Evolutionary conservation across 257 asterid genomes (phyloP).

Genomic region (Penstemon newberryi): DNA sequence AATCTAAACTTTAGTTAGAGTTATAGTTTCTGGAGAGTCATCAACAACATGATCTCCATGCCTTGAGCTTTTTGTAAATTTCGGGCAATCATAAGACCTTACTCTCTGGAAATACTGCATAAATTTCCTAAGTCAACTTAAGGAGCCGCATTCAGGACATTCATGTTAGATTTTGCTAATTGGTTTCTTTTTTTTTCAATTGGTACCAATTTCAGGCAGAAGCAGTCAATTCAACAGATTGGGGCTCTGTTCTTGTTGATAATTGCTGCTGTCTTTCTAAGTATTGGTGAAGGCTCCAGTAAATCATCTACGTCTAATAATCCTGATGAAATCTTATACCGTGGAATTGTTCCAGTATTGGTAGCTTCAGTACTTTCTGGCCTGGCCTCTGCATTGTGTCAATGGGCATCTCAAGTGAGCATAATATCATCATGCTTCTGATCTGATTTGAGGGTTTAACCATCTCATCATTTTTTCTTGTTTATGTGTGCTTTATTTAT

Average conservation of each 20-base stretch:
- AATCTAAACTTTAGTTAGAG: neutral
- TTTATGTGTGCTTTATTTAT: constrained; percentile 14
- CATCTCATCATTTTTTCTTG: constrained; percentile 23
- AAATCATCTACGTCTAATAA: constrained; percentile 56
- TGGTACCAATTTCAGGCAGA: constrained; percentile 56
- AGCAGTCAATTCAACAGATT: constrained; percentile 83
- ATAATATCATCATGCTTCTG: constrained; percentile 22
- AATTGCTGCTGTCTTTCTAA: constrained; percentile 82
- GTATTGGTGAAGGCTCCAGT: constrained; percentile 93
- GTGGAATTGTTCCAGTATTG: constrained; percentile 82
- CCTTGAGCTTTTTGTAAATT: constrained; percentile 11
- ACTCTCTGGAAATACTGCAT: constrained; percentile 11
- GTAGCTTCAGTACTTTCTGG: constrained; percentile 97
- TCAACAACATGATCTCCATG: constrained; percentile 6
- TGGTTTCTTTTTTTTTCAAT: constrained; percentile 17
- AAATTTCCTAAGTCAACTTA: neutral
- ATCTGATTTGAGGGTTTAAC: constrained; percentile 12
- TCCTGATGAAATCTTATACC: constrained; percentile 72
- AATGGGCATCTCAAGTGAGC: constrained; percentile 97
- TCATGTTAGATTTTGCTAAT: neutral
- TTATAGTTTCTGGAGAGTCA: constrained; percentile 8
- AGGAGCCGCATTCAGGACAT: constrained; percentile 7
- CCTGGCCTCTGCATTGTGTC: constrained; percentile 95
- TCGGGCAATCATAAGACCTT: neutral
- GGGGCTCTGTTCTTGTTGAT: constrained; percentile 93